Base-by-base conservation (phyloP, 768 basidiomycete species). In the Amanita jacksonii region DNA sequence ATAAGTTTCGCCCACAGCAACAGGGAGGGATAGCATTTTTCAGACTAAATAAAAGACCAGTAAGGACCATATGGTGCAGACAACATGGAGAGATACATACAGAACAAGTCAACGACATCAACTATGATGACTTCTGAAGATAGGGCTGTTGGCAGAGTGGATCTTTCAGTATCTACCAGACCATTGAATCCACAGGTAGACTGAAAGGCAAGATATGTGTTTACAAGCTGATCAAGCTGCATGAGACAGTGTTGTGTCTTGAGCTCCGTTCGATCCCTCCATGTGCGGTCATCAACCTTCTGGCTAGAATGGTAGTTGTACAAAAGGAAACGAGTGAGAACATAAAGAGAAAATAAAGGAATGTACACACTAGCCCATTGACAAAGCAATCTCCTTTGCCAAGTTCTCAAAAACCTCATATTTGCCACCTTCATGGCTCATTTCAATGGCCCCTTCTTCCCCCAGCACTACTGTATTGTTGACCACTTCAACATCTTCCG, bases 341-440 rank as follows among this genome's bases (percentile, higher is more conserved):
- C n/a, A n/a, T n/a, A n/a, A n/a, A n/a, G n/a, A n/a, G n/a, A n/a
- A n/a, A n/a, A n/a, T n/a, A n/a, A n/a, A n/a, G n/a, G n/a, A 28
- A 6, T 12, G 18, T 18, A 40, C 39, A 15, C 15, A 40, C 39
- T 40, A 30, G 4, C 39, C 13, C 4, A 16, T 18, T 30, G 39
- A 40, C 27, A 27, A 40, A 5, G 13, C 32, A 6, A 49, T 36
- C 4, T 27, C 40, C 32, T 38, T 40, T 8, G 27, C 48, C 35
- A 50, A 24, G 24, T 46, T 39, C 19, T 47, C 49, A 20, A 47
- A 47, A 8, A 50, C 49, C 27, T 47, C 45, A 39, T 38, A 30
- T 19, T 50, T 41, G 1, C 49, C 49, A 38, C 49, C 49, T 36
- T 50, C 45, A 42, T 43, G 43, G 36, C 49, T 50, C 20, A 38